Evolutionary conservation across 2,329 filamentous ascomycete species (phyloP), one percentile per base, ranked within the genome.

Genomic region (Phaeosphaeriaceae sp.): DNA sequence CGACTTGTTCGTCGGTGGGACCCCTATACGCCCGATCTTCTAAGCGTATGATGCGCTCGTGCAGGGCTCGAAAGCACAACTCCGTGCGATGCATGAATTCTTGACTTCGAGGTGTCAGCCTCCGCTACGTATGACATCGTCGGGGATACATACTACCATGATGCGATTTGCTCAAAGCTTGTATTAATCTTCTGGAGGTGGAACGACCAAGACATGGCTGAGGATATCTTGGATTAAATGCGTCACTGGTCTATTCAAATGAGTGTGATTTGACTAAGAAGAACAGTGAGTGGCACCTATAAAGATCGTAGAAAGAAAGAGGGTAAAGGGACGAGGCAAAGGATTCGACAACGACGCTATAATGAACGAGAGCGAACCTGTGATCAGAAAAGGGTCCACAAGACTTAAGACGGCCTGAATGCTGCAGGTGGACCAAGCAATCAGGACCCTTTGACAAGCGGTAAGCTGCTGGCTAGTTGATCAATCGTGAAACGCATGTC

Each of bases 41-140:
- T 15, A 76, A 65, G 13, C 56, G 59, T 10, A 60, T 22, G 15
- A 75, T 49, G 15, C 74, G 73, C 31, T 72, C 56, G 48, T 72
- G 67, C 24, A 76, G 40, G 27, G 68, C 61, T 53, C 61, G 64
- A 55, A 76, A 71, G 22, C 67, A 66, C 42, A 62, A 48, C 54
- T 76, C 74, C 6, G 70, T 72, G 48, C 70, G 62, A 20, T 67
- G 63, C 65, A 76, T 71, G 45, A 76, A 76, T 7, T 75, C 68
- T 20, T 57, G 60, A 48, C 69, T 72, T 19, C 7, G 9, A 15
- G 3, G 0, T 22, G 42, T 71, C n/a, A 72, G 58, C 19, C 10
- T 13, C 9, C 7, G 25, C 33, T 13, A 15, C 15, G 42, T 45
- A 42, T 15, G 4, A 10, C 7, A 24, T 13, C 19, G 11, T 19